Evolutionary conservation across 2,329 filamentous ascomycete species (phyloP).

Genomic region (Cladosporium sp.): DNA sequence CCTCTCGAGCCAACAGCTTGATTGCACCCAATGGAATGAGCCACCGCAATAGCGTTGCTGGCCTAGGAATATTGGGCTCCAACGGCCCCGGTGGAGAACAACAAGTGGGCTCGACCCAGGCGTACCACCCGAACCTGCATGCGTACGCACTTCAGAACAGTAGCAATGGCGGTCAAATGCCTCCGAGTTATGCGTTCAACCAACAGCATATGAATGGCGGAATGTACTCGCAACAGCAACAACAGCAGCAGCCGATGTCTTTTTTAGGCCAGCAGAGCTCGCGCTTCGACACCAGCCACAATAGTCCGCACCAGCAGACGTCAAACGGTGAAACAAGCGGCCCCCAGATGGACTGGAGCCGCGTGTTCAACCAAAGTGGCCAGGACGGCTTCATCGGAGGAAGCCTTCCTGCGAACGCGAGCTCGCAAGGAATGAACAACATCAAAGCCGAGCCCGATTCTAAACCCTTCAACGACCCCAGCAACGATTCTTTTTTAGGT

Average conservation of each 20-base stretch:
- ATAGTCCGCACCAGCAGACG: constrained; percentile 33
- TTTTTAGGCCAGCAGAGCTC: constrained; percentile 42
- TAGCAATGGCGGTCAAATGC: constrained; percentile 32
- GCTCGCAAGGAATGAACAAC: constrained; percentile 36
- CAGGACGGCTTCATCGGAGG: constrained; percentile 49
- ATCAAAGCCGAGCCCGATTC: constrained; percentile 48
- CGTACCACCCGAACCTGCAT: constrained; percentile 34
- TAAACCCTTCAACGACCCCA: constrained; percentile 45
- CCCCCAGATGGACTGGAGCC: constrained; percentile 45
- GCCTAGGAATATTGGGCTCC: constrained; percentile 35
- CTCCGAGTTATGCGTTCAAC: constrained; percentile 33
- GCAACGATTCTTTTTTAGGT: constrained; percentile 51
- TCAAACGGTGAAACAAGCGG: constrained; percentile 35
- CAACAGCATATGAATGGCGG: constrained; percentile 33
- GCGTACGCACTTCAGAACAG: constrained; percentile 38
- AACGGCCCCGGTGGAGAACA: constrained; percentile 32
- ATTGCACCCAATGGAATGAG: constrained; percentile 42
- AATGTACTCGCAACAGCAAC: constrained; percentile 31
- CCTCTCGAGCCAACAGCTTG: constrained; percentile 52
- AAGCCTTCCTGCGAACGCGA: constrained; percentile 48
- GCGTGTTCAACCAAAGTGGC: constrained; percentile 46
- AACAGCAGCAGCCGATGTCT: constrained; percentile 34
- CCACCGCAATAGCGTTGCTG: constrained; percentile 36
- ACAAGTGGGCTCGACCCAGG: constrained; percentile 30
- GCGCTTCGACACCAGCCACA: constrained; percentile 40